A percentile compares a stretch with the other conserved stretches of the same genome.
phyloP scores from a whole-genome alignment of 108 stramenopile genomes.

The Cyclostephanos tholiformis region DNA sequence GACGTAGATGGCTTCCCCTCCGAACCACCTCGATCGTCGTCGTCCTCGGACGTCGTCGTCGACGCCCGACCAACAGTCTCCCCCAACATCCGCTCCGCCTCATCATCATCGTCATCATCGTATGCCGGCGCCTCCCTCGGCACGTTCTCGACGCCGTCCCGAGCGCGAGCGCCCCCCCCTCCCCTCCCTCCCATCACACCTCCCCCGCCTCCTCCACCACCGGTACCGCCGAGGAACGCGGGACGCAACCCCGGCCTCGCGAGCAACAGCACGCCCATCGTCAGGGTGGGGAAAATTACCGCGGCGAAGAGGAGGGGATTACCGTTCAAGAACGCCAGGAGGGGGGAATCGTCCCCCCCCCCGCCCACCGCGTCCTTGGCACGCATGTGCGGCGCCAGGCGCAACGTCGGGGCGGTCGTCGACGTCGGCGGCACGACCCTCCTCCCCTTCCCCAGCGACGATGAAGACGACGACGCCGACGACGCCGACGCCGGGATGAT shows the following conservation, averaged over 20 bases:
- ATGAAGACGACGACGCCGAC: no score
- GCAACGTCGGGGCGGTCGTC: no score
- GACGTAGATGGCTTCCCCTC: no score
- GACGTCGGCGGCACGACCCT: no score
- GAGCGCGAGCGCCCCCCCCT: not conserved
- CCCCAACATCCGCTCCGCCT: no score
- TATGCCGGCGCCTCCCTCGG: constrained; percentile 10
- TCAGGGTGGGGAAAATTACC: constrained; percentile 5
- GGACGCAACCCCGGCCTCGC: not conserved
- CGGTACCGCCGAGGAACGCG: not conserved
- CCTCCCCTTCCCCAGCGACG: no score
- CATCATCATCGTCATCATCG: not conserved
- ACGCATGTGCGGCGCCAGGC: no score
- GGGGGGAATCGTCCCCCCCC: not conserved
- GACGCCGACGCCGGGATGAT: no score
- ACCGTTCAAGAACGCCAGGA: not conserved
- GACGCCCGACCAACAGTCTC: no score
- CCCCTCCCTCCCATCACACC: not conserved
- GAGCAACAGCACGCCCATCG: constrained; percentile 4
- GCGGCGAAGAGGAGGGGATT: constrained; percentile 5
- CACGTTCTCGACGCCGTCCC: not conserved
- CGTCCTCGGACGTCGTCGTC: no score
- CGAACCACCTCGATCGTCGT: no score
- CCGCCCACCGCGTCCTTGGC: not conserved
- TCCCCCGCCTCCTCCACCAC: no score